These are phyloP conservation scores for Oxyria digyna DNA, from an alignment of 148 eudicot genomes.

Conservation along the genomic window DNA sequence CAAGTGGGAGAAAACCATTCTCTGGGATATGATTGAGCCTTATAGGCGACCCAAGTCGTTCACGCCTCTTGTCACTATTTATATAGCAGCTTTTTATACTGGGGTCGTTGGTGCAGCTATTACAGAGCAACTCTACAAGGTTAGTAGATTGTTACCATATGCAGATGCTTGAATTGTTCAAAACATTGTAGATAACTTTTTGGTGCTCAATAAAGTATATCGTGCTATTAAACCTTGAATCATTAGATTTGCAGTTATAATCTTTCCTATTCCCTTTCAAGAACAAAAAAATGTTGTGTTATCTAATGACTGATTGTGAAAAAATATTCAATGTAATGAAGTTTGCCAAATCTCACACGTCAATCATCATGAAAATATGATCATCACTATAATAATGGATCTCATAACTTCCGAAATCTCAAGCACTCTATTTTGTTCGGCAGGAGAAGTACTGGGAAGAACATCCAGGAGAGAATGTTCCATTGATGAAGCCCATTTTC, in stretches of 20 bases:
- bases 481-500: conserved; percentile 77
- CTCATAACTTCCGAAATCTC: neutral
- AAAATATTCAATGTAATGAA: too few relatives aligned
- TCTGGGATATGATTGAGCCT: conserved; percentile 92
- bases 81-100: conserved; percentile 66
- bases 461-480: conserved; percentile 71
- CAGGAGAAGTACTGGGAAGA: conserved; percentile 96
- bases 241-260: too few relatives aligned
- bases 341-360: too few relatives aligned
- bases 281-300: neutral
- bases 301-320: too few relatives aligned
- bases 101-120: conserved; percentile 88
- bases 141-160: conserved; percentile 9
- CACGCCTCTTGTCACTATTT: conserved; percentile 71
- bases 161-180: neutral
- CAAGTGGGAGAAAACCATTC: conserved; percentile 67
- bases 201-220: neutral
- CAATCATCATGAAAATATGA: too few relatives aligned
- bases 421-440: neutral
- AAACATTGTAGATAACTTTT: neutral
- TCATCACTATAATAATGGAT: neutral
- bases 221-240: neutral
- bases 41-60: conserved; percentile 74
- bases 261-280: neutral
- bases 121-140: conserved; percentile 87